These are phyloP conservation scores for Lactarius vividus DNA, from an alignment of 768 basidiomycete species.

Conservation along the genomic window DNA sequence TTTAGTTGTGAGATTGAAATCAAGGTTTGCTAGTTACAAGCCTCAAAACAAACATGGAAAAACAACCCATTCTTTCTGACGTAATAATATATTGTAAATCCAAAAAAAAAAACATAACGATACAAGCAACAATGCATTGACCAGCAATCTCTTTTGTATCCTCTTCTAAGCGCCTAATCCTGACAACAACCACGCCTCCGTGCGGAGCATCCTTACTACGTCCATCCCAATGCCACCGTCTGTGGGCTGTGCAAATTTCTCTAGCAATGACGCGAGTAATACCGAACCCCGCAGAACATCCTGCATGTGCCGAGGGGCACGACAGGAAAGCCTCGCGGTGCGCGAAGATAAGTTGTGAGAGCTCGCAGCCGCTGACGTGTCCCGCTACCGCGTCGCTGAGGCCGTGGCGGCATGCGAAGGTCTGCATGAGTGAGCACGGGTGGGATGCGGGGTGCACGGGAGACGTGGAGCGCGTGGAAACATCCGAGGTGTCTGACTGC, in stretches of 20 bases:
- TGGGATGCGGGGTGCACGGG: background rate
- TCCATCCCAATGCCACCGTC: conserved; percentile 12
- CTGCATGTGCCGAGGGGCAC: conserved; percentile 16
- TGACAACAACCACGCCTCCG: conserved; percentile 22
- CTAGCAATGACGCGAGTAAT: conserved; percentile 17
- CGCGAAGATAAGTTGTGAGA: conserved; percentile 19
- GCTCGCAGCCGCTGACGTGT: conserved; percentile 13
- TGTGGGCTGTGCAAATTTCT: background rate
- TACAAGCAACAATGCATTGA: background rate
- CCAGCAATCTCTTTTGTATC: background rate
- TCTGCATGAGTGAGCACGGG: conserved; percentile 19
- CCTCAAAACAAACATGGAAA: conserved; percentile 18
- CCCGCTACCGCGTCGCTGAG: background rate
- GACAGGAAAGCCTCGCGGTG: conserved; percentile 24
- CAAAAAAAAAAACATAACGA: background rate
- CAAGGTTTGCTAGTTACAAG: conserved; percentile 30
- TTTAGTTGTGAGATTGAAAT: conserved; percentile 2
- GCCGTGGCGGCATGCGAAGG: conserved; percentile 12
- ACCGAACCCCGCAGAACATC: conserved; percentile 17
- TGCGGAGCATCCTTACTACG: conserved; percentile 18
- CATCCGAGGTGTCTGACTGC: conserved; percentile 22
- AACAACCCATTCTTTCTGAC: background rate
- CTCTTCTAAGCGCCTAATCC: conserved; percentile 7
- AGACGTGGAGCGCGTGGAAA: background rate
- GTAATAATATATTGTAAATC: background rate